Percentiles rank a stretch among this genome's conserved stretches.
phyloP scores from a whole-genome alignment of 73 alveolate genomes.

The Tetrahymena malaccensis region DNA sequence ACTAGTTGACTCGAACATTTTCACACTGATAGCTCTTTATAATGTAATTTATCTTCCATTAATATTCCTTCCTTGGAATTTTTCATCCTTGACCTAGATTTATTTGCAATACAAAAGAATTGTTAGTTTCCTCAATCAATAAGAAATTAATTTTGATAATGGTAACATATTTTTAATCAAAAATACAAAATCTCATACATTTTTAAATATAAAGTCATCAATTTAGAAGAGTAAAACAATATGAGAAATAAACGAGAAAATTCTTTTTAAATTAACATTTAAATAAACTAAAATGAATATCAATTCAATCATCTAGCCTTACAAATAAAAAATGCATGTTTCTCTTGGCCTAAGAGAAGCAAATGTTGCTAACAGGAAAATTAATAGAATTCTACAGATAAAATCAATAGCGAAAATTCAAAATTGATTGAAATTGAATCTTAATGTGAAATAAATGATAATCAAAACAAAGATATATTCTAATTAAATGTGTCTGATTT shows the following conservation, averaged over 20 bases:
- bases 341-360: background rate
- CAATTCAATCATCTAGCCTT: background rate
- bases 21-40: conserved; percentile 23
- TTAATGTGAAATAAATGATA: background rate
- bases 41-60: conserved; percentile 17
- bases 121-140: background rate
- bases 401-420: background rate
- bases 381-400: too few species aligned
- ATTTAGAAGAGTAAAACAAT: background rate
- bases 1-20: background rate
- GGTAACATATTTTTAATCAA: background rate
- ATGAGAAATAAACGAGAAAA: too few species aligned
- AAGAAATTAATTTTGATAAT: conserved; percentile 6
- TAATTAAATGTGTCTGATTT: background rate
- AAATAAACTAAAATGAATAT: too few species aligned
- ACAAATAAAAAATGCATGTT: background rate
- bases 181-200: background rate
- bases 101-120: conserved; percentile 1
- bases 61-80: conserved; percentile 11
- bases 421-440: background rate
- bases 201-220: background rate
- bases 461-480: background rate
- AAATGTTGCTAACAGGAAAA: background rate
- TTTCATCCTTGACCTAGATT: background rate
- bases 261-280: too few species aligned